Conservation (phyloP, 345 rosid genomes). For the Salix arbutifolia region DNA sequence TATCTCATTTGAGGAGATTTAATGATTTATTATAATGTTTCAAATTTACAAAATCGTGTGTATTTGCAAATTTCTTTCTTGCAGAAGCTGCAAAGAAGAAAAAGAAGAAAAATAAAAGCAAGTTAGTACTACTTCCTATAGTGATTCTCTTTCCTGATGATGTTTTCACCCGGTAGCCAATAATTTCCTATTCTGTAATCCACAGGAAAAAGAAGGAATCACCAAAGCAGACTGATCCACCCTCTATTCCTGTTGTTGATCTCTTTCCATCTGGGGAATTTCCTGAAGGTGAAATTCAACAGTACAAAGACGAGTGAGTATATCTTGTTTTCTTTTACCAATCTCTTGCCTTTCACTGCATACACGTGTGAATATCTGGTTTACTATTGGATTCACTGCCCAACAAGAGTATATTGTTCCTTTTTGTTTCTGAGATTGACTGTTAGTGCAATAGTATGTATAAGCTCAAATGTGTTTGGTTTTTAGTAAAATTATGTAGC, state of each 20-base stretch:
- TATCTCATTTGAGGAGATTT: not conserved
- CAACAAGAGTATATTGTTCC: not conserved
- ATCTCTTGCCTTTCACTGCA: not conserved
- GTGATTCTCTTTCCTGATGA: not conserved
- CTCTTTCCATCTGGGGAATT: constrained; percentile 93
- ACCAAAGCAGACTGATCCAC: constrained; percentile 80
- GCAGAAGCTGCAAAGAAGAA: constrained; percentile 79
- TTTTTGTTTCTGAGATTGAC: not conserved
- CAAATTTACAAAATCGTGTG: not conserved
- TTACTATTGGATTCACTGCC: not conserved
- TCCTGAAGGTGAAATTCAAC: constrained; percentile 98
- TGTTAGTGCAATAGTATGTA: not conserved
- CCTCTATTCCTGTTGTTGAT: constrained; percentile 62
- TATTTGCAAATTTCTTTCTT: not conserved
- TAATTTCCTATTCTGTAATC: constrained; percentile 10
- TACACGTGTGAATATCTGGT: not conserved
- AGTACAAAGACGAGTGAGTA: constrained; percentile 89
- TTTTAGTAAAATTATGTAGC: not conserved
- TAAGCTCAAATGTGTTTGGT: not conserved
- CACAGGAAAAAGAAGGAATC: constrained; percentile 79
- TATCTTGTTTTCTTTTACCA: constrained; percentile 1
- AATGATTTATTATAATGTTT: not conserved
- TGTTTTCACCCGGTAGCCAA: not conserved
- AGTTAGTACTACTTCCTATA: constrained; percentile 44
- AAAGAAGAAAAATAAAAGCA: constrained; percentile 95